Conservation (phyloP, 2,329 filamentous ascomycete genomes). For the Aspergillus phoenicis region DNA sequence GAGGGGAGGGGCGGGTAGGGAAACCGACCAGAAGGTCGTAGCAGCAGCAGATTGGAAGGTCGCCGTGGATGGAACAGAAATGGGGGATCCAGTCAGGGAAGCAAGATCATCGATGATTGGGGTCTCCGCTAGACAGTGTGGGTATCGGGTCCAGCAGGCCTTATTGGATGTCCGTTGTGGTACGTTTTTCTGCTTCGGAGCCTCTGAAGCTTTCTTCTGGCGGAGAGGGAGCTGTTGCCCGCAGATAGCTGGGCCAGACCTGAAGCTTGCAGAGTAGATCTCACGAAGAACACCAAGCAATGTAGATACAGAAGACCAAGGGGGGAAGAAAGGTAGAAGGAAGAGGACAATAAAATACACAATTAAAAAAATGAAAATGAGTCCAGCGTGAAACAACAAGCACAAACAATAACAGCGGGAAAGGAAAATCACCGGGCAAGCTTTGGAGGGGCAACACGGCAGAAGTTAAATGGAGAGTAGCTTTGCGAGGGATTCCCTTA, state of each 20-base stretch:
- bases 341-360: background rate
- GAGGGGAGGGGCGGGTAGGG: constrained; percentile 27
- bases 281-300: background rate
- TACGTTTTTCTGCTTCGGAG: constrained; percentile 15
- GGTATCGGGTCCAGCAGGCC: constrained; percentile 24
- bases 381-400: background rate
- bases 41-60: background rate
- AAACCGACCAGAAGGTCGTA: constrained; percentile 21
- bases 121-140: constrained; percentile 15
- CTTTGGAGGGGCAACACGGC: constrained; percentile 21
- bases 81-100: constrained; percentile 4
- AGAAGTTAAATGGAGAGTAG: constrained; percentile 7
- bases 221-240: constrained; percentile 13
- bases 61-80: background rate
- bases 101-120: constrained; percentile 7
- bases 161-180: constrained; percentile 27
- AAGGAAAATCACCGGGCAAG: background rate
- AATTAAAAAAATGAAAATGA: background rate
- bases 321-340: background rate
- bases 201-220: constrained; percentile 17
- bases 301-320: background rate
- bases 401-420: background rate
- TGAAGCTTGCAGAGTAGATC: constrained; percentile 3
- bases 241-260: background rate
- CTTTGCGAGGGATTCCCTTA: background rate